phyloP scores from a whole-genome alignment of 1,139 yeast genomes.

The Pichia norvegensis region DNA sequence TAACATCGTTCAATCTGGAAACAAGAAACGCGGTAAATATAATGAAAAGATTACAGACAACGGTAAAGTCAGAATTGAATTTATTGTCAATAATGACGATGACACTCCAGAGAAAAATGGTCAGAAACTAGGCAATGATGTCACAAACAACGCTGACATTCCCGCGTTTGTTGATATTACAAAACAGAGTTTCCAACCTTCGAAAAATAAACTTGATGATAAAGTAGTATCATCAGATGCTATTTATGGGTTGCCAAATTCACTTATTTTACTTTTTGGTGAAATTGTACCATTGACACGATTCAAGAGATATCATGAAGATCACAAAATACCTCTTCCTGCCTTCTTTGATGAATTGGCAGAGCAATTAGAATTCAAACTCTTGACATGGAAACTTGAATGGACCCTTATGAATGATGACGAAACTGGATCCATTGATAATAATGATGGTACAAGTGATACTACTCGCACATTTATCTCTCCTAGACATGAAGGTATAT shows the following conservation, averaged over 20 bases:
- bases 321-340: slow-evolving; percentile 32
- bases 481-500: slow-evolving; percentile 64
- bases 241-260: slow-evolving; percentile 76
- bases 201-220: slow-evolving; percentile 31
- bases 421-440: slow-evolving; percentile 26
- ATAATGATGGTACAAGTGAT: slow-evolving; percentile 6
- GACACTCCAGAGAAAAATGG: slow-evolving; percentile 1
- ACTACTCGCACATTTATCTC: slow-evolving; percentile 35
- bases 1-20: not conserved
- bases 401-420: slow-evolving; percentile 38
- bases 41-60: slow-evolving; percentile 35
- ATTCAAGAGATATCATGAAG: slow-evolving; percentile 47
- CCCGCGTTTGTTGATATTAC: slow-evolving; percentile 35
- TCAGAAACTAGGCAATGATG: not conserved
- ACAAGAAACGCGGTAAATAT: slow-evolving; percentile 27
- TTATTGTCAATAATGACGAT: slow-evolving; percentile 34
- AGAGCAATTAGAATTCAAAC: slow-evolving; percentile 40
- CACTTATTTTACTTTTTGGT: slow-evolving; percentile 62
- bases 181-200: slow-evolving; percentile 29
- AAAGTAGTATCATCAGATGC: slow-evolving; percentile 72
- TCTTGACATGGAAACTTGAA: slow-evolving; percentile 62
- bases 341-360: slow-evolving; percentile 40
- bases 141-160: slow-evolving; percentile 15
- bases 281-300: slow-evolving; percentile 61
- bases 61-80: slow-evolving; percentile 41